Base-by-base conservation (phyloP, 257 asterid genomes). In the Nemophila menziesii region DNA sequence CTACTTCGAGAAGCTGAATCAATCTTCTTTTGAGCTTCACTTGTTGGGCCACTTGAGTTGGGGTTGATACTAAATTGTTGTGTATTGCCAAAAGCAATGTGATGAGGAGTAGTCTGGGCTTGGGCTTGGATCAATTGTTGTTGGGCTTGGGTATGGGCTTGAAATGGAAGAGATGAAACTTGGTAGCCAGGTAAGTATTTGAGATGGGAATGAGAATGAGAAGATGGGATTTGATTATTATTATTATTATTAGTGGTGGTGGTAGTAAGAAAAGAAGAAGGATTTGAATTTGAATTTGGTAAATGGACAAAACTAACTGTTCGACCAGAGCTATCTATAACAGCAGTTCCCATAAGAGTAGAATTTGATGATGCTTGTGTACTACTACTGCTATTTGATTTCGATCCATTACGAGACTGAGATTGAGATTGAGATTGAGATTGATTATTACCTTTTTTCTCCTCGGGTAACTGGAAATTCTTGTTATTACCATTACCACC, bases 391-490 rank as follows among this genome's bases (percentile, higher is more conserved):
- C n/a, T n/a, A n/a, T n/a, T n/a, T 23, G 64, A 51, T 46, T 65
- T 57, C 11, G 57, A 15, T 37, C 49, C 57, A 54, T 38, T 48
- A 34, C 23, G 39, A 42, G 68, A 48, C 5, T 54, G 59, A 40
- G 48, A 43, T 34, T 51, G 56, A 40, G 14, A 41, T 16, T 1
- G 38, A 16, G 34, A 21, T 20, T 43, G 46, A 17, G 33, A 23
- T 20, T 15, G 44, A 33, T 49, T 33, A 20, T 15, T 49, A 33
- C 54, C 46, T 22, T 43, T 58, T 13, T 21, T 47, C 29, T 41
- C 42, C n/a, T 64, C 77, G 19, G 72, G 26, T 4, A 55, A 6
- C 57, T 46, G 74, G 48, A 60, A 56, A 51, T 50, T 65, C 53
- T 64, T 68, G 37, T 37, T 55, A 20, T 51, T 62, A 41, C 37